Conservation (phyloP, 2,329 filamentous ascomycete species). For the Exserohilum rostratum region DNA sequence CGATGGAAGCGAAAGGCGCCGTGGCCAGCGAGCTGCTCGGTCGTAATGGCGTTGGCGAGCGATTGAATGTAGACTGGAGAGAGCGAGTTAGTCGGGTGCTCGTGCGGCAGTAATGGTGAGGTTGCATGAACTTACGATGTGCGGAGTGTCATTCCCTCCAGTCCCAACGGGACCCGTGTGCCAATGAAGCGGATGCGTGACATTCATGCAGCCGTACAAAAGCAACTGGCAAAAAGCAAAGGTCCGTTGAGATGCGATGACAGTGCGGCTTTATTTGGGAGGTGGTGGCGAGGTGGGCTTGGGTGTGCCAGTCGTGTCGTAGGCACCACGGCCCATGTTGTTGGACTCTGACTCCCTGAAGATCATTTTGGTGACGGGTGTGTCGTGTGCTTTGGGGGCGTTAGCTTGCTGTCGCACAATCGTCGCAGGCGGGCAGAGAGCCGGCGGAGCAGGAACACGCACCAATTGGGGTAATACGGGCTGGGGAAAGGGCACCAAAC, state of each 20-base stretch:
- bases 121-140: constrained; percentile 43
- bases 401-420: constrained; percentile 31
- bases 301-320: constrained; percentile 57
- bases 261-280: constrained; percentile 43
- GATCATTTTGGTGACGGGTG: constrained; percentile 48
- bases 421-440: not conserved
- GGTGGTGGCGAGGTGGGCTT: constrained; percentile 51
- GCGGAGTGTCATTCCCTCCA: constrained; percentile 38
- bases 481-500: constrained; percentile 34
- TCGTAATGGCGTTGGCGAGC: constrained; percentile 11
- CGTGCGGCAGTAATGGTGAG: not conserved
- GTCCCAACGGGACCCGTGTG: constrained; percentile 34
- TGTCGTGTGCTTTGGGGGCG: constrained; percentile 39
- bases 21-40: constrained; percentile 17
- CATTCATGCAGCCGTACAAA: not conserved
- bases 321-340: constrained; percentile 58
- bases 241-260: constrained; percentile 13
- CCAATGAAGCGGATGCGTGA: not conserved
- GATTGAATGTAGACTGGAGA: not conserved
- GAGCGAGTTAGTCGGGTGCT: not conserved
- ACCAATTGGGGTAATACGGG: constrained; percentile 25
- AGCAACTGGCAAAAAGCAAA: constrained; percentile 5
- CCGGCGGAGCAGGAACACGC: constrained; percentile 19
- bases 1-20: constrained; percentile 24
- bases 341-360: constrained; percentile 49